These are phyloP conservation scores for Cytospora mali DNA, from an alignment of 2,329 filamentous ascomycete species.

Conservation along the genomic window DNA sequence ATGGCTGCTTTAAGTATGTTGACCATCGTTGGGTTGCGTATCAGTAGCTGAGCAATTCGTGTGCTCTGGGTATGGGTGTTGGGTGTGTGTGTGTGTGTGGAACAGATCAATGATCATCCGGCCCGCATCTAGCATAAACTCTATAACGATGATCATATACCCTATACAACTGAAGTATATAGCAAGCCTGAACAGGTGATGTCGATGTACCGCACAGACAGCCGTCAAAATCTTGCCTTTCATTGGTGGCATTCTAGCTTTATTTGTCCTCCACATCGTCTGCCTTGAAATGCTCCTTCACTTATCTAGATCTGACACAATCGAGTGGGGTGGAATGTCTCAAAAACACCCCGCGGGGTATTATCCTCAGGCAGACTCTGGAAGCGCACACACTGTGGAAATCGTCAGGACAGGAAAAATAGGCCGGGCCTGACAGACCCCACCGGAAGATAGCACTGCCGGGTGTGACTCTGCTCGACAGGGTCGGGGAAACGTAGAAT, in stretches of 20 bases:
- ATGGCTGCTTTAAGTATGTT: no score
- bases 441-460: background rate
- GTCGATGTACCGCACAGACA: background rate
- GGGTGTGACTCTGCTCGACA: background rate
- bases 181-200: background rate
- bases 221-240: background rate
- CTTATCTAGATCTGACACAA: background rate
- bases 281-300: background rate
- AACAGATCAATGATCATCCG: background rate
- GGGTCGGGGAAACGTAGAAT: background rate
- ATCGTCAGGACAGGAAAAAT: background rate
- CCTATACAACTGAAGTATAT: background rate
- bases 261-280: no score
- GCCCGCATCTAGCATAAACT: background rate
- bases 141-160: background rate
- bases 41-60: no score
- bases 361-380: background rate
- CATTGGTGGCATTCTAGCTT: background rate
- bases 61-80: no score
- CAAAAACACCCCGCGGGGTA: background rate
- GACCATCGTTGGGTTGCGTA: no score
- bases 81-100: no score
- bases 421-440: background rate
- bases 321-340: background rate
- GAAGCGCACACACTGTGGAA: background rate